These are phyloP conservation scores for Paramecium octaurelia DNA, from an alignment of 73 alveolate species.

Conservation along the genomic window DNA sequence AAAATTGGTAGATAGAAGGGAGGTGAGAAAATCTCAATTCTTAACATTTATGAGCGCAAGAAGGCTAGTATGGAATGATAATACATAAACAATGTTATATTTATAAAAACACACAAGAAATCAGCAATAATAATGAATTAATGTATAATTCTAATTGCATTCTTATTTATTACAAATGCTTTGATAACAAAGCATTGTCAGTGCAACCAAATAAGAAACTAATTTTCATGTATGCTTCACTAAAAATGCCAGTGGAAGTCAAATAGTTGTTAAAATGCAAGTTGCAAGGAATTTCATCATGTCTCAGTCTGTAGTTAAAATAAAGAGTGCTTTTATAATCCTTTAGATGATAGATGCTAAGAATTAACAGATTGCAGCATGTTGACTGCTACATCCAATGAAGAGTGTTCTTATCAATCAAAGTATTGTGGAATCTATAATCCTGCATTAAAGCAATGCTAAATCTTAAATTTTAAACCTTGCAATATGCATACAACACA, in stretches of 20 bases:
- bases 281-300: background rate
- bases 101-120: background rate
- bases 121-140: background rate
- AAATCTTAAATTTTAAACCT: background rate
- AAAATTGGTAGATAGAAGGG: conserved; percentile 50
- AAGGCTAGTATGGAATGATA: background rate
- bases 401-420: background rate
- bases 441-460: background rate
- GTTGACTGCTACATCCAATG: background rate
- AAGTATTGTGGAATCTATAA: background rate
- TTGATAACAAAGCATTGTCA: background rate
- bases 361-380: background rate
- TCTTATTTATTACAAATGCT: background rate
- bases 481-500: background rate
- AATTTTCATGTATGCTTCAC: background rate
- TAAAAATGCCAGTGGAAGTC: background rate
- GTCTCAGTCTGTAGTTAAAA: background rate
- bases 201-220: background rate
- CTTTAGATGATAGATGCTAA: background rate
- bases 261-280: background rate
- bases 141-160: background rate
- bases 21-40: conserved; percentile 21
- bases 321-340: background rate
- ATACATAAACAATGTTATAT: background rate
- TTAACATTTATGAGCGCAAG: conserved; percentile 32